Evolutionary conservation across 495 filamentous ascomycete genomes (phyloP).

Genomic region (Melanomma pulvis-pyrius): DNA sequence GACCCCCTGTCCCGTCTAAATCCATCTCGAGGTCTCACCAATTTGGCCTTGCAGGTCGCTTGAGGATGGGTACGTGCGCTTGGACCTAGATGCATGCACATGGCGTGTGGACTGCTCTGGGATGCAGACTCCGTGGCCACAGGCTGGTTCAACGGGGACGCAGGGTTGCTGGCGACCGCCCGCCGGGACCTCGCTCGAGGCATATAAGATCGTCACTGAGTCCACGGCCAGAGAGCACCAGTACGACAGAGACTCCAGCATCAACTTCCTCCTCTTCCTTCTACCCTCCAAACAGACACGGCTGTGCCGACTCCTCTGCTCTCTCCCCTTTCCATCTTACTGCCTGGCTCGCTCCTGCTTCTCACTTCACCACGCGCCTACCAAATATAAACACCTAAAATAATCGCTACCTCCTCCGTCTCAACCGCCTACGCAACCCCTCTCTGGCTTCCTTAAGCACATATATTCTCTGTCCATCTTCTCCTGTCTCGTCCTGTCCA

Average conservation of each 20-base stretch:
- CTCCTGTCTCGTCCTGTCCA: no score
- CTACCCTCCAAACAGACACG: background rate
- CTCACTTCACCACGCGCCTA: no score
- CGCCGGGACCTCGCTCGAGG: background rate
- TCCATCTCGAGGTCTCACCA: slow-evolving; percentile 32
- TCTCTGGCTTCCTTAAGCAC: no score
- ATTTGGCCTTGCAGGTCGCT: slow-evolving; percentile 35
- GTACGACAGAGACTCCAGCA: slow-evolving; percentile 4
- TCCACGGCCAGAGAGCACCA: slow-evolving; percentile 3
- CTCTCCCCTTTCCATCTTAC: no score
- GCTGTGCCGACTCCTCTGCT: background rate
- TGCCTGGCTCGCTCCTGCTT: no score
- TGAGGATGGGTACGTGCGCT: background rate
- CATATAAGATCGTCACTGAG: slow-evolving; percentile 23
- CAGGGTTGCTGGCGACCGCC: slow-evolving; percentile 6
- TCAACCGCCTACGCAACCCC: no score
- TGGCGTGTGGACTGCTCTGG: slow-evolving; percentile 21
- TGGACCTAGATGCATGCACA: slow-evolving; percentile 24
- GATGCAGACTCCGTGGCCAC: slow-evolving; percentile 28
- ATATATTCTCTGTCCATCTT: no score
- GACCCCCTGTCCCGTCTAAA: slow-evolving; percentile 28
- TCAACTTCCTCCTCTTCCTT: background rate
- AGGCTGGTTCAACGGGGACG: slow-evolving; percentile 22
- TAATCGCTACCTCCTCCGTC: no score
- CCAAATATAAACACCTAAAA: no score